Percentiles rank a stretch among this genome's conserved stretches.
Conservation (phyloP, 768 basidiomycete species). For the Trametes sanguinea region DNA sequence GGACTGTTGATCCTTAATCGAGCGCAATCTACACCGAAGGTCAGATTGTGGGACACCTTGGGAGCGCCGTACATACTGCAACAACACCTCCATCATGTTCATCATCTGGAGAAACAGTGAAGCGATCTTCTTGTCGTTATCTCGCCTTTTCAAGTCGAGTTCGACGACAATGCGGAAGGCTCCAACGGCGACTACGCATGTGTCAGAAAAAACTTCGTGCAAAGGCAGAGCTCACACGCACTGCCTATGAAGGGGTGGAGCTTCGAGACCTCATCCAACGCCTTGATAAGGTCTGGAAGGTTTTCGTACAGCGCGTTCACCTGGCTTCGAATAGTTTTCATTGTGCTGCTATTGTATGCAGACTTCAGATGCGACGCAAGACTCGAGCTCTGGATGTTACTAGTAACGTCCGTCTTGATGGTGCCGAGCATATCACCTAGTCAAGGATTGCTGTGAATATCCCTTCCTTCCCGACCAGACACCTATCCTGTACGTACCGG, state of each 20-base stretch:
- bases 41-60: neutral
- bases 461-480: neutral
- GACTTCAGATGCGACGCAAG: neutral
- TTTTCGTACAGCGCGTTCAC: constrained; percentile 29
- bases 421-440: neutral
- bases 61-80: constrained; percentile 49
- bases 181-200: constrained; percentile 43
- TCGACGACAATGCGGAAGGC: constrained; percentile 53
- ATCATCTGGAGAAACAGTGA: constrained; percentile 52
- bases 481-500: constrained; percentile 1
- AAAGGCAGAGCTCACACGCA: constrained; percentile 2
- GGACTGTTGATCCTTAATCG: constrained; percentile 32
- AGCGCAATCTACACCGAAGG: constrained; percentile 32
- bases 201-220: too few relatives aligned
- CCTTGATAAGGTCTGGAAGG: constrained; percentile 31
- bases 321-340: constrained; percentile 19
- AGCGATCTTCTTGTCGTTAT: constrained; percentile 53
- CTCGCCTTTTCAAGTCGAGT: constrained; percentile 48
- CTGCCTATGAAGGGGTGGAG: constrained; percentile 34
- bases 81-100: constrained; percentile 48
- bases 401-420: neutral
- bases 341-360: neutral
- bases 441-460: too few relatives aligned
- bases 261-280: constrained; percentile 31
- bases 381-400: neutral